These are phyloP conservation scores for Candida orba DNA, from an alignment of 805 yeast species.

Conservation along the genomic window DNA sequence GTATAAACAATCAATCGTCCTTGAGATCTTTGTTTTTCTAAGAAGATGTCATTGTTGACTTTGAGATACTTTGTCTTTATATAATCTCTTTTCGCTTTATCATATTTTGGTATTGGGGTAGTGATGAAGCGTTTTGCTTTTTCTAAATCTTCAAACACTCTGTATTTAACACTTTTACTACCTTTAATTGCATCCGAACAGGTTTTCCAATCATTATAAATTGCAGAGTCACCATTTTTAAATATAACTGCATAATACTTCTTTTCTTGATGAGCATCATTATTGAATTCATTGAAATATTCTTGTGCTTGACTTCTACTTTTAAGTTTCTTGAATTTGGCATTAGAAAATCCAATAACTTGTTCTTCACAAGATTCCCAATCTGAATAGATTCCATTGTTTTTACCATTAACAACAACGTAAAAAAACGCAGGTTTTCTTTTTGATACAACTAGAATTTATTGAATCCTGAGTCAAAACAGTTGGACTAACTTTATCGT, in stretches of 20 bases:
- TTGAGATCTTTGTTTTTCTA: slow-evolving; percentile 7
- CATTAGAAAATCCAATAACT: not conserved
- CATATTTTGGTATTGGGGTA: not conserved
- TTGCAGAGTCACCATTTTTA: slow-evolving; percentile 18
- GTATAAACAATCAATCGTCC: slow-evolving; percentile 39
- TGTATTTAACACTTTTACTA: slow-evolving; percentile 29
- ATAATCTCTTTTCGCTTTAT: not conserved
- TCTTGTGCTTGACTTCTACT: not conserved
- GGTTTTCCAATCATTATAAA: slow-evolving; percentile 27
- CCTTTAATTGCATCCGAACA: slow-evolving; percentile 26
- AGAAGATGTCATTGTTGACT: not conserved
- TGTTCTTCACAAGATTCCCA: not conserved
- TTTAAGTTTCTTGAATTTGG: not conserved
- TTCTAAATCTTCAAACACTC: slow-evolving; percentile 29
- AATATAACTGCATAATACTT: slow-evolving; percentile 29
- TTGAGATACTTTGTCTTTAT: not conserved
- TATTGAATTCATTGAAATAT: not conserved
- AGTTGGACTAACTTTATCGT: no score
- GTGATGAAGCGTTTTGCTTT: slow-evolving; percentile 11
- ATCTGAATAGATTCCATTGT: not conserved
- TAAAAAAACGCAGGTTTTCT: not conserved
- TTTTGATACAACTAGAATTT: no score
- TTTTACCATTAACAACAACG: not conserved
- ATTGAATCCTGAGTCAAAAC: no score
- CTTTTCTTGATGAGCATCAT: not conserved